Base-by-base conservation (phyloP, 2,329 filamentous ascomycete genomes). In the Lecanosticta acicola region DNA sequence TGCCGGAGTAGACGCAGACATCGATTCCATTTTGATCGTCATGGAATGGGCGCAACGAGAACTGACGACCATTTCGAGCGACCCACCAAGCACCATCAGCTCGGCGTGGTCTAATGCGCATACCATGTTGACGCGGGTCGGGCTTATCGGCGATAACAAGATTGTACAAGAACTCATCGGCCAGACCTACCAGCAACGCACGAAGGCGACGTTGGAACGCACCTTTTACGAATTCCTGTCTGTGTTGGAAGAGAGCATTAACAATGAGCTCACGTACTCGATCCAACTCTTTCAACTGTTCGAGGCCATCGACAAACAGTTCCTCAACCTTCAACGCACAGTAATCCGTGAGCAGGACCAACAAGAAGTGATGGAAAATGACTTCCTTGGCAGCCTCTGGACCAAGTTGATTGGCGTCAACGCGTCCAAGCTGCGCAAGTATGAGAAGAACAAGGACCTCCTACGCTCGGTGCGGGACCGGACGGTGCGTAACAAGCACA, bases 1-100 rank as follows among this genome's bases (percentile, higher is more conserved):
- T 65, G 86, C 89, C 41, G 87, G 90, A 55, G 88, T 97, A 10
- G 88, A 96, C 59, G 87, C 88, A 19, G 91, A 96, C 61, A 85
- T 97, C 58, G 91, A 96, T 59, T 84, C 85, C 49, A 94, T 96
- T 56, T 76, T 97, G 29, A 84, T 93, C 50, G 88, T 94, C 41
- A 96, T 97, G 89, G 88, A 95, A 63, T 96, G 91, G 91, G 87
- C 88, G 11, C 85, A 85, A 61, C 82, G 89, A 54, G 89, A 96
- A 66, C 79, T 97, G 11, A 75, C 81, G 49, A 81, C 82, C 37
- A 71, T 93, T 46, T 78, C 81, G 50, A 73, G 74, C 17, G 70
- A 77, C 16, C 79, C 81, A 4, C 76, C 78, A 1, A 79, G 77
- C 35, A 77, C 81, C 2, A 70, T 94, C 17, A 79, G 83, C 14